Evolutionary conservation across 73 alveolate genomes (phyloP).

Genomic region (Durusdinium trenchii): DNA sequence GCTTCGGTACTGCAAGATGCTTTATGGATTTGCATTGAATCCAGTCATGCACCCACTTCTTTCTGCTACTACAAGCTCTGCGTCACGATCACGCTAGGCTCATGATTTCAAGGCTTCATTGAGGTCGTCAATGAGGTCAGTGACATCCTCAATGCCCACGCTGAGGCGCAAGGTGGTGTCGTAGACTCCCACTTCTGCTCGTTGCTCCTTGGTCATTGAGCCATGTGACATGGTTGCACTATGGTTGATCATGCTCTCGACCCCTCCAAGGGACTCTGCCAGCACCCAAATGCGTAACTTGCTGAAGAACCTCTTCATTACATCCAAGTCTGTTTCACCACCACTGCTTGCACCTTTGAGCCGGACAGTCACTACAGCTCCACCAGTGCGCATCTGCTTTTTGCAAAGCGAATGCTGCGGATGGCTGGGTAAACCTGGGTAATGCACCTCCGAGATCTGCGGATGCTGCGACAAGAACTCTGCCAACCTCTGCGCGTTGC

Average conservation of each 20-base stretch:
- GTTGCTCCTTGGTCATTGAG: constrained; percentile 92
- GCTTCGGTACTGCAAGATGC: too few relatives aligned
- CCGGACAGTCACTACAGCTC: constrained; percentile 98
- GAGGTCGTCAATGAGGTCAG: too few relatives aligned
- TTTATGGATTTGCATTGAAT: too few relatives aligned
- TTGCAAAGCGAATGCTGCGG: constrained; percentile 97
- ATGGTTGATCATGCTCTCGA: constrained; percentile 96
- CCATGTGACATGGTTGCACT: constrained; percentile 95
- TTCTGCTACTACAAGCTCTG: too few relatives aligned
- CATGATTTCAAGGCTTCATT: too few relatives aligned
- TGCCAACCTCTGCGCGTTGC: constrained; percentile 98
- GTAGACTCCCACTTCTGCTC: constrained; percentile 74
- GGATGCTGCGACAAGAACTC: constrained; percentile 97
- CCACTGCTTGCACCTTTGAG: constrained; percentile 92
- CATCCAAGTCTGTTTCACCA: constrained; percentile 31
- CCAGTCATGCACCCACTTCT: too few relatives aligned
- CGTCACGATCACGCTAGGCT: too few relatives aligned
- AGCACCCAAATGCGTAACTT: constrained; percentile 97
- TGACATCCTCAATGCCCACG: constrained; percentile 95
- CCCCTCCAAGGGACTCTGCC: constrained; percentile 98
- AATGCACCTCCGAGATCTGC: constrained; percentile 95
- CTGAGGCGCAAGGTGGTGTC: constrained; percentile 93
- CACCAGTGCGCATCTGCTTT: constrained; percentile 97
- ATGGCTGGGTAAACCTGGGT: constrained; percentile 97
- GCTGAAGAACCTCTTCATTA: constrained; percentile 97